Conservation (phyloP, 2,329 filamentous ascomycete genomes). For the Aspergillus brasiliensis region DNA sequence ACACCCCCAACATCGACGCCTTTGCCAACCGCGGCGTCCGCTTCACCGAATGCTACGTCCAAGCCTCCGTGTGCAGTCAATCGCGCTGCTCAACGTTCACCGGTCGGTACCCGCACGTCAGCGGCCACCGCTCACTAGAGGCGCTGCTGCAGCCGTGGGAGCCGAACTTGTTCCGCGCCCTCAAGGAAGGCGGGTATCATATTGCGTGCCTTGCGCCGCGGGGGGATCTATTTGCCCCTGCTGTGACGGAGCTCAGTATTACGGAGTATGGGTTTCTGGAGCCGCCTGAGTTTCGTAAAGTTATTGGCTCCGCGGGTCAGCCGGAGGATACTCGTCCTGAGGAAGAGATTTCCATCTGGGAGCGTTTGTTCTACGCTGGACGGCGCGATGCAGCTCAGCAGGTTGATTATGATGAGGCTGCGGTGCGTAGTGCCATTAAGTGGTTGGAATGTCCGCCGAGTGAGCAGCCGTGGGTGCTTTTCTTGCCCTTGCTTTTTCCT, state of each 20-base stretch:
- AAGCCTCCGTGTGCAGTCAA: constrained; percentile 52
- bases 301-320: neutral
- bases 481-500: too few relatives aligned
- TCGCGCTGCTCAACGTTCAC: constrained; percentile 53
- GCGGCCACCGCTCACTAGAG: constrained; percentile 49
- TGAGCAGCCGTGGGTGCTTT: too few relatives aligned
- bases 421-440: constrained; percentile 45
- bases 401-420: constrained; percentile 51
- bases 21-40: constrained; percentile 31
- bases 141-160: constrained; percentile 55
- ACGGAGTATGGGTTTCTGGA: constrained; percentile 7
- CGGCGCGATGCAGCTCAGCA: constrained; percentile 40
- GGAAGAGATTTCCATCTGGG: constrained; percentile 5
- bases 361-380: constrained; percentile 41
- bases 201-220: constrained; percentile 44
- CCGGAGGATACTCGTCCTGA: too few relatives aligned
- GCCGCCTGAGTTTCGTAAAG: constrained; percentile 2
- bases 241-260: constrained; percentile 8
- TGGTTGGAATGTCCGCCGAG: too few relatives aligned
- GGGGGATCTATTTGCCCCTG: constrained; percentile 5
- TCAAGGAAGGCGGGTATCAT: constrained; percentile 52
- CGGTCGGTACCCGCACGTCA: constrained; percentile 50
- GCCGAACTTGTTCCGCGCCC: constrained; percentile 49
- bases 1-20: constrained; percentile 35
- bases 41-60: constrained; percentile 51